Evolutionary conservation across 352 stramenopile genomes (phyloP), one percentile per base, ranked within the genome.

Genomic region (Phytophthora crassamura): DNA sequence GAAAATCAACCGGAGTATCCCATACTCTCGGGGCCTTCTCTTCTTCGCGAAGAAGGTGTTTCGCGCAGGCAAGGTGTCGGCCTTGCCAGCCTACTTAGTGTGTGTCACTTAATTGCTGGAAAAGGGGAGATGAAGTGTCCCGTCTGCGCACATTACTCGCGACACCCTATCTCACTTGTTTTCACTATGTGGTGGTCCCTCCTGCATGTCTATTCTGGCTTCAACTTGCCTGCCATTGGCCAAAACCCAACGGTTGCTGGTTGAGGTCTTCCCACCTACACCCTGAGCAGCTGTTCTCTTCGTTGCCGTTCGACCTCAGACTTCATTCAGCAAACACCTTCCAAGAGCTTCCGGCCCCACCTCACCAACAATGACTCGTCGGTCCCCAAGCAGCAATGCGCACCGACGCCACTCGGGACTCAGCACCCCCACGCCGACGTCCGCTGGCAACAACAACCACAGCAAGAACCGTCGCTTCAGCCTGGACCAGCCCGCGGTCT

Each of bases 381-480:
- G 18, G 32, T 28, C 55, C 14, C 28, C 39, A 28, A 65, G 18
- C 34, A 49, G 9, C 16, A 49, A 62, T 25, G 56, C 48, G 33
- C 54, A 43, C 41, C 50, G 61, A 10, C 54, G 61, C 5, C 53
- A 69, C 43, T 42, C 49, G 1, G 53, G 36, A 7, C 20, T 59
- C 30, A 70, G 5, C 11, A 12, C 33, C 7, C 7, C 35, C 10
- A 58, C 54, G 8, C 35, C 52, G 11, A 11, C 46, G n/a, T n/a
- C 33, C 2, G 7, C 32, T 6, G 40, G 36, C 22, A 34, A 35
- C 43, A 20, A 40, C 48, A 2, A 45, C 45, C 33, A 34, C 47
- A 25, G 22, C 34, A 67, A 70, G 39, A 68, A 41, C 34, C 64
- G 69, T 0, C 69, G 69, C n/a, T 67, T 63, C 41, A 77, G 69